Evolutionary conservation across 106 monocot species (phyloP), one percentile per base, ranked within the genome.

Genomic region (Dioscorea alata): DNA sequence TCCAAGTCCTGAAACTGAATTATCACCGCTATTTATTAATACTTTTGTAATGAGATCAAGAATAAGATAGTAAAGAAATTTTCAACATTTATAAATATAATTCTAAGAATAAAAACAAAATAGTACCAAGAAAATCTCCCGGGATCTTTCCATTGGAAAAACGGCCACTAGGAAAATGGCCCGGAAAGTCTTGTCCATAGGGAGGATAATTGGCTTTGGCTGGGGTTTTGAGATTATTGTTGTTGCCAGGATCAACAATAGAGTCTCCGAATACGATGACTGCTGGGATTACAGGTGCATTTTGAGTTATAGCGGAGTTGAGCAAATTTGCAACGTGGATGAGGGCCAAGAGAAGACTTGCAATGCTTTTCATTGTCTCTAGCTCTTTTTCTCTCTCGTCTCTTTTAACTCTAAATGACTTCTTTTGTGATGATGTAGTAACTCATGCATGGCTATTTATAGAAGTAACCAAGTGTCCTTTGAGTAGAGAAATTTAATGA

Each of bases 1-100:
- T 2, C 78, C 78, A 0, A 72, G 18, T 19, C 13, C 20, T n/a
- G 78, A 65, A 22, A 60, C 78, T 78, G 59, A 53, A 53, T 4
- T 13, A 53, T 53, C 16, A 16, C 14, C 5, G 14, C n/a, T n/a
- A 53, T 10, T 53, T 16, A 53, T 53, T 18, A 53, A 4, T 13
- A n/a, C n/a, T n/a, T n/a, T n/a, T n/a, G n/a, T n/a, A n/a, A n/a
- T n/a, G n/a, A n/a, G n/a, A n/a, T n/a, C n/a, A n/a, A n/a, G n/a
- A n/a, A n/a, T n/a, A n/a, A n/a, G n/a, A n/a, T n/a, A n/a, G n/a
- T 18, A 53, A 53, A 10, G 18, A 53, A 18, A 53, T 4, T 53
- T 7, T 7, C 53, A 53, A 53, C 5, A 53, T 18, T 7, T 53
- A 16, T 3, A 53, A 53, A 16, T 16, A 18, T 4, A 7, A 53